A percentile compares a stretch with the other conserved stretches of the same genome.
phyloP scores from a whole-genome alignment of 106 monocot genomes.

The Agapanthus africanus region DNA sequence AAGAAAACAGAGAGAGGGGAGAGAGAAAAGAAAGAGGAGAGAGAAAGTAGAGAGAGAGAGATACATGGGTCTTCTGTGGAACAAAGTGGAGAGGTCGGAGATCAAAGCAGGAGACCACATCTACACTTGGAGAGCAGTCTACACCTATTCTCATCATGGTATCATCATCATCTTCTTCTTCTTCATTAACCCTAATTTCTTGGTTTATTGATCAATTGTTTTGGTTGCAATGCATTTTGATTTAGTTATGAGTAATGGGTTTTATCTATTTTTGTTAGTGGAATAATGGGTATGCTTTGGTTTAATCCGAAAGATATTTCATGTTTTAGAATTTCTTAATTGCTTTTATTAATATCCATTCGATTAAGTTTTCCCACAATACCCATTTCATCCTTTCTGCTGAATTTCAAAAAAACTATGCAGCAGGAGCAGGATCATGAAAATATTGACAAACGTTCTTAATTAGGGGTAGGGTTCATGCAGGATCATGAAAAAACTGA shows the following conservation, averaged over 20 bases:
- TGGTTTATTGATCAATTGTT: background rate
- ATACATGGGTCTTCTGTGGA: slow-evolving; percentile 82
- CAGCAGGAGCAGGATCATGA: too few species aligned
- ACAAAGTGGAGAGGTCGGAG: slow-evolving; percentile 60
- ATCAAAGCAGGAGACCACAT: slow-evolving; percentile 94
- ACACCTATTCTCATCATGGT: slow-evolving; percentile 96
- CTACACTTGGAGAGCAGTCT: slow-evolving; percentile 90
- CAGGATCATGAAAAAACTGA: too few species aligned
- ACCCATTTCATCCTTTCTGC: too few species aligned
- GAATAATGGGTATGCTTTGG: background rate
- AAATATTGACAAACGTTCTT: too few species aligned
- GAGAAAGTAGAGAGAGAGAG: slow-evolving; percentile 11
- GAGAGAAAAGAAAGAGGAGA: too few species aligned
- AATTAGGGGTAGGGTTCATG: too few species aligned
- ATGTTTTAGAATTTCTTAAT: background rate
- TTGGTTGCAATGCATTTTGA: background rate
- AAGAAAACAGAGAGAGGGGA: background rate
- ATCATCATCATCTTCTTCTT: slow-evolving; percentile 3
- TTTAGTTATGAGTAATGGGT: background rate
- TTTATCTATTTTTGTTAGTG: background rate
- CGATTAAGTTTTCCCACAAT: background rate
- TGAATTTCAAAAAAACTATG: too few species aligned
- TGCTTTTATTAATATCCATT: background rate
- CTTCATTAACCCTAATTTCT: background rate
- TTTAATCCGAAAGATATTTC: too few species aligned